Percentiles rank a stretch among this genome's conserved stretches.
Conservation (phyloP, 768 basidiomycete genomes). For the Pisolithus orientalis region DNA sequence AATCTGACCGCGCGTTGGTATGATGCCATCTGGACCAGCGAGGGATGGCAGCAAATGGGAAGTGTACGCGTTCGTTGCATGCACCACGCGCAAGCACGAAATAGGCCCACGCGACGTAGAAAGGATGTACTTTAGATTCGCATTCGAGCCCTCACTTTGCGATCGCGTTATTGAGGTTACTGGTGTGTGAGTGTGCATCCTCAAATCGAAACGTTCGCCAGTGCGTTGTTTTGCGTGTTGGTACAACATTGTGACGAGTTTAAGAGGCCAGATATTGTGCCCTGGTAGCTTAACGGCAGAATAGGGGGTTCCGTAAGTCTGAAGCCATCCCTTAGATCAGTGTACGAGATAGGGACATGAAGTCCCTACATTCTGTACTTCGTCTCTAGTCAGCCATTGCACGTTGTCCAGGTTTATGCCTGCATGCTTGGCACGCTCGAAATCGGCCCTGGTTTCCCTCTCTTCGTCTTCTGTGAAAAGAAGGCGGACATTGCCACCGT, state of each 20-base stretch:
- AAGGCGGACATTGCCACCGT: constrained; percentile 47
- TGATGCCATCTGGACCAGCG: constrained; percentile 43
- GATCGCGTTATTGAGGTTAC: constrained; percentile 39
- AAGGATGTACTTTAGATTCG: constrained; percentile 5
- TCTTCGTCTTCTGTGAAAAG: constrained; percentile 44
- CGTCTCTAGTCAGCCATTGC: constrained; percentile 40
- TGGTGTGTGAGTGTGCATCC: constrained; percentile 69
- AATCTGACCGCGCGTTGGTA: constrained; percentile 72
- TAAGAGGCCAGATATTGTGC: constrained; percentile 74
- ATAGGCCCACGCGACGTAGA: constrained; percentile 63
- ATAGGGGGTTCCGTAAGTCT: constrained; percentile 35
- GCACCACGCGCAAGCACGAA: constrained; percentile 58
- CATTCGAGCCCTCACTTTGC: neutral
- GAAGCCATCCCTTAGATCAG: neutral
- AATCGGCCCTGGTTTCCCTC: constrained; percentile 35
- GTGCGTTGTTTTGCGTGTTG: constrained; percentile 31
- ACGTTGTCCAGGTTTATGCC: constrained; percentile 42
- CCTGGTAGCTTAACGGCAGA: constrained; percentile 48
- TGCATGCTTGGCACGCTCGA: constrained; percentile 44
- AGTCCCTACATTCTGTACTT: constrained; percentile 41
- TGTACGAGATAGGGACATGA: neutral
- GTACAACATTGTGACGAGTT: constrained; percentile 68
- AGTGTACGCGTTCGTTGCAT: constrained; percentile 84
- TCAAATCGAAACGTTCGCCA: constrained; percentile 33
- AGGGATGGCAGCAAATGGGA: constrained; percentile 72